A percentile compares a stretch with the other conserved stretches of the same genome.
These are phyloP conservation scores for Forsythia suspensa DNA, from an alignment of 257 asterid species.

Conservation along the genomic window DNA sequence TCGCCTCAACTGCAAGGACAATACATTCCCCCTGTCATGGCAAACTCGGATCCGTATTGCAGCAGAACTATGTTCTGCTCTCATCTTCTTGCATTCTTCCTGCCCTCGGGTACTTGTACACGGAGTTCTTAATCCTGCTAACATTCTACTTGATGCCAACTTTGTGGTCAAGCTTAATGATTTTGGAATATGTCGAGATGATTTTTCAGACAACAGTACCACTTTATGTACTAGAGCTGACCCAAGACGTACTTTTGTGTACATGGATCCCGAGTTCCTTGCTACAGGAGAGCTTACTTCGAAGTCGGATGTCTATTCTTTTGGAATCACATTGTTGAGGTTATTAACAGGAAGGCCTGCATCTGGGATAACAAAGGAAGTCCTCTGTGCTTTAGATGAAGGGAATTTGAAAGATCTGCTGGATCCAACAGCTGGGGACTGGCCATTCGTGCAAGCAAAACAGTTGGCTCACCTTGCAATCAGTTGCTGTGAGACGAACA, in stretches of 20 bases:
- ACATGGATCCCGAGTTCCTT: constrained; percentile 83
- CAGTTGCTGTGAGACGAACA: constrained; percentile 53
- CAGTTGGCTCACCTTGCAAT: constrained; percentile 86
- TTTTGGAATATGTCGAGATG: constrained; percentile 72
- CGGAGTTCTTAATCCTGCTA: constrained; percentile 85
- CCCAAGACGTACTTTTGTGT: constrained; percentile 64
- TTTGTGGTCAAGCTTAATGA: constrained; percentile 76
- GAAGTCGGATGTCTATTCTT: constrained; percentile 83
- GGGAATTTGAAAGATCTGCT: constrained; percentile 65
- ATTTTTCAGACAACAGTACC: constrained; percentile 36
- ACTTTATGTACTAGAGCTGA: constrained; percentile 47
- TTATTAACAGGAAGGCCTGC: constrained; percentile 82
- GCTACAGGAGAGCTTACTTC: constrained; percentile 77
- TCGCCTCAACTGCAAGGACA: constrained; percentile 76
- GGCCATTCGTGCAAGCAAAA: constrained; percentile 96
- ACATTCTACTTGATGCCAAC: constrained; percentile 74
- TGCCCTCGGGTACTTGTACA: constrained; percentile 63
- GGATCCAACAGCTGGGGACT: constrained; percentile 91
- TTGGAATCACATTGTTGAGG: constrained; percentile 72
- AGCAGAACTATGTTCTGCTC: constrained; percentile 83
- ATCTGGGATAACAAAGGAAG: constrained; percentile 59
- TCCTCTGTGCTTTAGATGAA: constrained; percentile 57
- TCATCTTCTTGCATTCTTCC: constrained; percentile 79
- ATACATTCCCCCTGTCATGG: constrained; percentile 87
- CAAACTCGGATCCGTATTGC: constrained; percentile 83